Evolutionary conservation across 805 yeast species (phyloP), one percentile per base, ranked within the genome.

Genomic region (Ogataea minuta): DNA sequence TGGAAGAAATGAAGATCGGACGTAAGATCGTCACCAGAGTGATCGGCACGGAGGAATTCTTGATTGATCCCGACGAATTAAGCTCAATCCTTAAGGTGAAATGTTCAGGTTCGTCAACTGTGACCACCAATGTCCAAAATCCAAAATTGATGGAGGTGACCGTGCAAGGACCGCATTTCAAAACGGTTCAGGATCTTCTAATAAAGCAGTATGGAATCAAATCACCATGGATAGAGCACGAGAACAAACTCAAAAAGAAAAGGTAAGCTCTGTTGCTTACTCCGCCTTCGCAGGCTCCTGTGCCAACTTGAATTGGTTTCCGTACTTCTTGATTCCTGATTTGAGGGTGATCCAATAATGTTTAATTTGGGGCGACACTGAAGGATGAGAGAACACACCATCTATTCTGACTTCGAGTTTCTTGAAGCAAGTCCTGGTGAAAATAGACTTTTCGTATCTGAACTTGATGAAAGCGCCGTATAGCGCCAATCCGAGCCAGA

Each of bases 161-260:
- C 32, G 95, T 93, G 2, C 98, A 93, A 64, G 99, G 99, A 0
- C 84, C 91, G 2, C 98, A 91, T 57, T 79, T 79, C 16, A 72
- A 76, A 32, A 59, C 72, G 0, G 76, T 84, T 9, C 64, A 71
- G n/a, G 81, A 79, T 2, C 58, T 81, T 31, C 63, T 90, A 41
- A 71, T 65, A 30, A 66, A 64, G 4, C 67, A 77, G 42, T 67
- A 69, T 37, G 95, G 95, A 0, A 63, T 91, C 17, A 81, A 83
- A 16, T 58, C 72, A 4, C 59, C 71, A 12, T 84, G 83, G 81
- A 79, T 91, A 12, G 74, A 72, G 16, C 73, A 76, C 41, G 79
- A 74, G 41, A 84, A 84, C 52, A 82, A 79, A 53, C 56, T 74
- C 16, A 81, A 78, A 54, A 63, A 66, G 41, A 78, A 73, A 63